phyloP scores from a whole-genome alignment of 139 green algal species.

The Closterium sp. region DNA sequence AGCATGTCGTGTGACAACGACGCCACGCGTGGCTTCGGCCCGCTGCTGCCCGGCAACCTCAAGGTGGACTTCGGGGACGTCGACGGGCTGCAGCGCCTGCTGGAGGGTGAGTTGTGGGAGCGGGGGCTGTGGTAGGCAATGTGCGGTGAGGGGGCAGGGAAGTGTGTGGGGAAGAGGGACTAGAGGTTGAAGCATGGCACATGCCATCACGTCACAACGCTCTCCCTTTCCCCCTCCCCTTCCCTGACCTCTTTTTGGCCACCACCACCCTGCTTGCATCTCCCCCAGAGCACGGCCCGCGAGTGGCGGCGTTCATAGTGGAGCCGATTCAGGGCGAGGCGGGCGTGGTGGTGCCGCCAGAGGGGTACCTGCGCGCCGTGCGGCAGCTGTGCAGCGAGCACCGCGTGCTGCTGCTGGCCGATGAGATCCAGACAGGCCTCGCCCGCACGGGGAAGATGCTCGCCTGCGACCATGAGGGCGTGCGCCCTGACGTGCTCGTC shows the following conservation, averaged over 20 bases:
- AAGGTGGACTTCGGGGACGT: constrained; percentile 95
- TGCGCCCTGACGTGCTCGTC: constrained; percentile 89
- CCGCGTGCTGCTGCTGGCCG: constrained; percentile 78
- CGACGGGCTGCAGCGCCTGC: constrained; percentile 68
- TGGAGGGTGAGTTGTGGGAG: constrained; percentile 59
- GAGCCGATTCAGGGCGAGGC: constrained; percentile 95
- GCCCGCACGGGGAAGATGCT: constrained; percentile 84
- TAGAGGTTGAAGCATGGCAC: not conserved
- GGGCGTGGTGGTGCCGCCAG: constrained; percentile 79
- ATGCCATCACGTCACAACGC: not conserved
- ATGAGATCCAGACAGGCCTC: constrained; percentile 85
- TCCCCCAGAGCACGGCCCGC: constrained; percentile 62
- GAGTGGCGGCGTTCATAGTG: constrained; percentile 96
- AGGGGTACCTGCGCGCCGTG: constrained; percentile 79
- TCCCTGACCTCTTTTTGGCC: not conserved
- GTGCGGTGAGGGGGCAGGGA: not conserved
- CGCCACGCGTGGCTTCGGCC: constrained; percentile 72
- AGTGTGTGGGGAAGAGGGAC: constrained; percentile 1
- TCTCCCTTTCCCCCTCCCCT: too few species aligned
- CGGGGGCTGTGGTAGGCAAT: too few species aligned
- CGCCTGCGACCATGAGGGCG: constrained; percentile 78
- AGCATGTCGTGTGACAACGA: constrained; percentile 82
- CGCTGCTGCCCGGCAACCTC: constrained; percentile 93
- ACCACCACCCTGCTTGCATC: not conserved
- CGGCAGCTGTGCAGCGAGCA: constrained; percentile 75